A percentile compares a stretch with the other conserved stretches of the same genome.
These are phyloP conservation scores for Metschnikowia kunwiensis DNA, from an alignment of 805 yeast species.

Conservation along the genomic window DNA sequence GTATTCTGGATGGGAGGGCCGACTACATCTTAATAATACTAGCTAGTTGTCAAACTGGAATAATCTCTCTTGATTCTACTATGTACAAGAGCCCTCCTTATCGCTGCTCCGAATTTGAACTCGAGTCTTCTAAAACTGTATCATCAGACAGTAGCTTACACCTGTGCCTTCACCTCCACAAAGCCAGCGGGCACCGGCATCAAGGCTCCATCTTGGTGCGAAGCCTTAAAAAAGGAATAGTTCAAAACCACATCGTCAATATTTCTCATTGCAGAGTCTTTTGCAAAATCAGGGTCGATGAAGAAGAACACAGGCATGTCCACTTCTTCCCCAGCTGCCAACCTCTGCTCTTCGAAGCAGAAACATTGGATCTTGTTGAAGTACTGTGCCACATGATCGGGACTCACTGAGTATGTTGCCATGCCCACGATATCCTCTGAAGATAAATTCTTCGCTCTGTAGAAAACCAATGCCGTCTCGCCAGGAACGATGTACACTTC, in stretches of 20 bases:
- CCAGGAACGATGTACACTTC: slow-evolving; percentile 94
- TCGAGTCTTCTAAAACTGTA: too few relatives aligned
- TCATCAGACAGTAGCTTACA: too few relatives aligned
- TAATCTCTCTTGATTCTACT: too few relatives aligned
- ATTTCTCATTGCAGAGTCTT: slow-evolving; percentile 88
- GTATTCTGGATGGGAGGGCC: too few relatives aligned
- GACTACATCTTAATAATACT: too few relatives aligned
- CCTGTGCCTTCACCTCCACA: slow-evolving; percentile 9
- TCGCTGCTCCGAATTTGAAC: too few relatives aligned
- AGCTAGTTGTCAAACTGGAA: too few relatives aligned
- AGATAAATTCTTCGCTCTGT: slow-evolving; percentile 82
- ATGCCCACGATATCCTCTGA: slow-evolving; percentile 92
- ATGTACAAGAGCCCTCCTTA: too few relatives aligned
- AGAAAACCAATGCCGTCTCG: slow-evolving; percentile 95
- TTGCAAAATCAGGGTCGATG: slow-evolving; percentile 92
- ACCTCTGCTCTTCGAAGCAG: slow-evolving; percentile 94
- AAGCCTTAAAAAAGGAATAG: slow-evolving; percentile 84
- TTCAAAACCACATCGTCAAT: slow-evolving; percentile 87
- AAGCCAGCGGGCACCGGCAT: slow-evolving; percentile 33
- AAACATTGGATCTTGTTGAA: slow-evolving; percentile 97
- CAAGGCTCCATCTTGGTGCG: slow-evolving; percentile 40
- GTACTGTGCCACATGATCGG: slow-evolving; percentile 94
- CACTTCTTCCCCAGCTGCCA: slow-evolving; percentile 94
- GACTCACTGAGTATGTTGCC: slow-evolving; percentile 97
- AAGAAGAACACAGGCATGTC: slow-evolving; percentile 99